phyloP scores from a whole-genome alignment of 192 early-diverging fungal genomes.

The Backusella circina region DNA sequence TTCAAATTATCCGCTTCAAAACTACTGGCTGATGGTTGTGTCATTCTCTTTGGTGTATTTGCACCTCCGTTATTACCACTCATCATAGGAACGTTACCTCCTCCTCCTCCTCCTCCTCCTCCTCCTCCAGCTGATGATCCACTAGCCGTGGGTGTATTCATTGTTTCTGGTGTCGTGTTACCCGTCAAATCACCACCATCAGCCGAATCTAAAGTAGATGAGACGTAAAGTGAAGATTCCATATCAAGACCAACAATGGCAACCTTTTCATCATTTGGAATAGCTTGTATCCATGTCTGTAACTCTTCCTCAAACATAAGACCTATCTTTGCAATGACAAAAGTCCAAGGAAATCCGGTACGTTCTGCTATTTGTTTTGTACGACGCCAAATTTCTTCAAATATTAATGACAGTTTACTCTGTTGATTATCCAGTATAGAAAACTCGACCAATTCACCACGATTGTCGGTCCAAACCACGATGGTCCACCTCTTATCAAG shows the following conservation, averaged over 20 bases:
- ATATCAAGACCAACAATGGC: conserved; percentile 31
- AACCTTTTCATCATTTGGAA: conserved; percentile 22
- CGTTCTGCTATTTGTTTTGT: conserved; percentile 35
- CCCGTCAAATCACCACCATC: background rate
- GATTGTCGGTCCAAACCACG: conserved; percentile 49
- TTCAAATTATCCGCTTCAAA: background rate
- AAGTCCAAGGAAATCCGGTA: conserved; percentile 42
- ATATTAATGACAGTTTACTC: conserved; percentile 4
- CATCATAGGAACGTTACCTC: conserved; percentile 7
- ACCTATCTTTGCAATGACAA: conserved; percentile 49
- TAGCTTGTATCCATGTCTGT: conserved; percentile 26
- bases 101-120: too few relatives aligned
- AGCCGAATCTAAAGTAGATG: background rate
- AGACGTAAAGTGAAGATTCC: conserved; percentile 24
- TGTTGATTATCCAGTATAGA: conserved; percentile 22
- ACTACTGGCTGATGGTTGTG: conserved; percentile 12
- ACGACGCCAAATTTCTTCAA: conserved; percentile 45
- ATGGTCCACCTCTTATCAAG: conserved; percentile 48
- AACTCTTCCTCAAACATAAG: conserved; percentile 44
- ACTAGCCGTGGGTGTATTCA: conserved; percentile 9
- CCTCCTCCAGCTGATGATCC: background rate
- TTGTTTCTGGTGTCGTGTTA: background rate
- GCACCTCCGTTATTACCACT: background rate
- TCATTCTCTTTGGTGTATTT: conserved; percentile 3
- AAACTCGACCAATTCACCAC: conserved; percentile 48